A percentile compares a stretch with the other conserved stretches of the same genome.
phyloP scores from a whole-genome alignment of 805 yeast species.

The Pichia kluyveri region DNA sequence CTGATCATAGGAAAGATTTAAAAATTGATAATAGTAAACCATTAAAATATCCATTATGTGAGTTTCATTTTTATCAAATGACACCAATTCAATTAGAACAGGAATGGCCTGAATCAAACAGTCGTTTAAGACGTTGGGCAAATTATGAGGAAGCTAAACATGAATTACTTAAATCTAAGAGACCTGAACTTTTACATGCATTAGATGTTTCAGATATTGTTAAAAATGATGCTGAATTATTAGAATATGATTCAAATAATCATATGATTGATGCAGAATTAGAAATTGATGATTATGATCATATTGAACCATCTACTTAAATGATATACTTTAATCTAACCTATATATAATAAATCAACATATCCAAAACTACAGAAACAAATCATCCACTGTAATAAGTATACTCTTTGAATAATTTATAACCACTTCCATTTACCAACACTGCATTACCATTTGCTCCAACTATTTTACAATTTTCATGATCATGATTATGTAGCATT shows the following conservation, averaged over 20 bases:
- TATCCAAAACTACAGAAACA: not conserved
- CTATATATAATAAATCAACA: not conserved
- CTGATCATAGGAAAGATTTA: slow-evolving; percentile 34
- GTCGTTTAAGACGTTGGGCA: slow-evolving; percentile 70
- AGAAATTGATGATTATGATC: slow-evolving; percentile 5
- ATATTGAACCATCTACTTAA: not conserved
- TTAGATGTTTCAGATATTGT: slow-evolving; percentile 45
- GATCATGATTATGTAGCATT: not conserved
- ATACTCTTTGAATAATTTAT: not conserved
- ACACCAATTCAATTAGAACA: slow-evolving; percentile 42
- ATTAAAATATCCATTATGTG: slow-evolving; percentile 51
- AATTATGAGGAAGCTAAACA: slow-evolving; percentile 56
- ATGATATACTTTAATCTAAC: not conserved
- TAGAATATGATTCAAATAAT: slow-evolving; percentile 1
- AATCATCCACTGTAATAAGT: not conserved
- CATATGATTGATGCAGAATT: slow-evolving; percentile 1
- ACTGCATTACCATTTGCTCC: not conserved
- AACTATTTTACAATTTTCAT: not conserved
- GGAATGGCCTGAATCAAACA: slow-evolving; percentile 66
- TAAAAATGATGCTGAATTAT: slow-evolving; percentile 23
- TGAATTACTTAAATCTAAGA: slow-evolving; percentile 44
- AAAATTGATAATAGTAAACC: not conserved
- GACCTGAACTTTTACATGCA: slow-evolving; percentile 64
- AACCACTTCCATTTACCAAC: slow-evolving; percentile 2
- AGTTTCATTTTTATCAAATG: slow-evolving; percentile 84